Evolutionary conservation across 169 alveolate genomes (phyloP).

Genomic region (Eimeria sp.): DNA sequence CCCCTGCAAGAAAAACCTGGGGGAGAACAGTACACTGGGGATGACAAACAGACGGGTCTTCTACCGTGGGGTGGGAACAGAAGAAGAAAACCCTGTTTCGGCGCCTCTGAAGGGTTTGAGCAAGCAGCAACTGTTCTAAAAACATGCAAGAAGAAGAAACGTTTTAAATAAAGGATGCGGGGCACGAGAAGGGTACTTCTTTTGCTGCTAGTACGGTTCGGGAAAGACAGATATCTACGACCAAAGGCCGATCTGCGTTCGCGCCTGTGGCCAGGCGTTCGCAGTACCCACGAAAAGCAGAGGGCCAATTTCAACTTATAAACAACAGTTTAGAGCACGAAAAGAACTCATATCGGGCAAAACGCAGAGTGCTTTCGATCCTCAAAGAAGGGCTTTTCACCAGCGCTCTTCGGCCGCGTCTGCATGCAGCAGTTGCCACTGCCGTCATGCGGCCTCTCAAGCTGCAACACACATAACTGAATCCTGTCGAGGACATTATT

Average conservation of each 20-base stretch:
- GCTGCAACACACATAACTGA: neutral
- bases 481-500: neutral
- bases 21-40: neutral
- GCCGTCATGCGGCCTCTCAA: neutral
- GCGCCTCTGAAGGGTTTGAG: neutral
- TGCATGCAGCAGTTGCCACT: slow-evolving; percentile 38
- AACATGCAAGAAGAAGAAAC: slow-evolving; percentile 27
- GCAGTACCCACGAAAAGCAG: slow-evolving; percentile 36
- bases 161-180: slow-evolving; percentile 27
- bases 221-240: slow-evolving; percentile 46
- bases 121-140: neutral
- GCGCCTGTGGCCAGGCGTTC: slow-evolving; percentile 47
- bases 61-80: slow-evolving; percentile 52
- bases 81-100: slow-evolving; percentile 13
- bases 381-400: neutral
- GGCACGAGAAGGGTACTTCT: slow-evolving; percentile 52
- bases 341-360: neutral
- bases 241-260: slow-evolving; percentile 56
- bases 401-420: slow-evolving; percentile 67
- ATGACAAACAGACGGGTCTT: slow-evolving; percentile 26
- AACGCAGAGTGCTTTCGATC: slow-evolving; percentile 51
- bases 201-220: slow-evolving; percentile 24
- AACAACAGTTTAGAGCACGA: slow-evolving; percentile 18
- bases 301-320: slow-evolving; percentile 32
- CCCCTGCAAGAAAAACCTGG: slow-evolving; percentile 50